Percentiles rank a stretch among this genome's conserved stretches.
These are phyloP conservation scores for Graphilbum fragrans DNA, from an alignment of 2,329 filamentous ascomycete species.

Conservation along the genomic window DNA sequence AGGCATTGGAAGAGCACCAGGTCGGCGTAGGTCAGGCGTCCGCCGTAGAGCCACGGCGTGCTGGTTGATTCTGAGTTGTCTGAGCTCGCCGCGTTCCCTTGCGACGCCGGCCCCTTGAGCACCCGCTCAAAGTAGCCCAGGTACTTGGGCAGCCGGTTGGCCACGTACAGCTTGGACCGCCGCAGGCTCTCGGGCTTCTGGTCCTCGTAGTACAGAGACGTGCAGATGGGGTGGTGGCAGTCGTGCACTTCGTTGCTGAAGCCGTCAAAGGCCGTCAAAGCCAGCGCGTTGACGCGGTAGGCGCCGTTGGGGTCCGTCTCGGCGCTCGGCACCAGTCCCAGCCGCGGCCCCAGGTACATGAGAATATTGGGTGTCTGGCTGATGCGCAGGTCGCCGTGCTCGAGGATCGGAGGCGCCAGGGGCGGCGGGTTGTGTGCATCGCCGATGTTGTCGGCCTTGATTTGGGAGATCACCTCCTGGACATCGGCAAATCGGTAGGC, in stretches of 20 bases:
- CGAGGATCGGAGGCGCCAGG: constrained; percentile 56
- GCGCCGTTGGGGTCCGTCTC: constrained; percentile 24
- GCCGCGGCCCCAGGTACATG: constrained; percentile 50
- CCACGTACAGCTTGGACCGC: constrained; percentile 44
- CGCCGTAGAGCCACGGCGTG: constrained; percentile 56
- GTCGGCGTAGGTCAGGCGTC: constrained; percentile 57
- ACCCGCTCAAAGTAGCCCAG: constrained; percentile 58
- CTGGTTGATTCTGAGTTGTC: too few species aligned
- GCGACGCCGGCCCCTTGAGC: constrained; percentile 42
- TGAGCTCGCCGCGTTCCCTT: constrained; percentile 19
- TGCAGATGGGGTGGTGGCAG: constrained; percentile 59
- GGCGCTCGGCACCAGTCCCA: constrained; percentile 42
- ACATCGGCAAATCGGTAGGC: constrained; percentile 39
- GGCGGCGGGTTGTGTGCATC: constrained; percentile 49
- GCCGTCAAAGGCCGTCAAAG: constrained; percentile 58
- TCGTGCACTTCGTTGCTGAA: constrained; percentile 63
- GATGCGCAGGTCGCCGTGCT: constrained; percentile 48
- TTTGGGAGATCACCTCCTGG: constrained; percentile 32
- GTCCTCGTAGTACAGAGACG: constrained; percentile 55
- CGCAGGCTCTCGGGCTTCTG: constrained; percentile 56
- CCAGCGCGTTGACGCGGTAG: constrained; percentile 49
- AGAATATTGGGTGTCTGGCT: constrained; percentile 64
- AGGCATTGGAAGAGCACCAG: constrained; percentile 58
- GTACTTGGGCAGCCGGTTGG: constrained; percentile 58
- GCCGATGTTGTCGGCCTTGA: constrained; percentile 30